Evolutionary conservation across 129 eudicot genomes (phyloP), one percentile per base, ranked within the genome.

Genomic region (Kitagawia praeruptora): DNA sequence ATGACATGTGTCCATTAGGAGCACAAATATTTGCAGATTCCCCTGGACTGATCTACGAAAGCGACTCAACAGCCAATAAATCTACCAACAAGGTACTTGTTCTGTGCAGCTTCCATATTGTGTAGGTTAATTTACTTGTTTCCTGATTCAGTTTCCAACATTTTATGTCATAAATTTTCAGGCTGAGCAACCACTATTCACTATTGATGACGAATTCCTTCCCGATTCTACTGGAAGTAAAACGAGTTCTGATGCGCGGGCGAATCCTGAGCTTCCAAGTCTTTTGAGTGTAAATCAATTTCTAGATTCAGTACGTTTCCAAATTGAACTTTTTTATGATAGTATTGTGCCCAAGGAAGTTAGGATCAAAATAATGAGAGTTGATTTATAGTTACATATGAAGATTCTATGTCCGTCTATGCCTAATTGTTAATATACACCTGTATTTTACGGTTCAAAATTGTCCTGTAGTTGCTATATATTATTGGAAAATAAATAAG

Each of bases 1-100:
- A 91, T 85, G 96, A 91, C 70, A 86, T 81, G 40, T 91, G 93
- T 42, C 96, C 91, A 25, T 77, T 81, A 80, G 89, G 87, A 83
- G 83, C 87, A 38, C 87, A 83, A 47, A 42, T 80, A 74, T 69
- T 81, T 46, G 31, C 34, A 31, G 87, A 83, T 27, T 64, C 80
- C 39, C 84, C 89, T 45, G 82, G 82, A 47, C 54, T 77, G 39
- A 67, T 80, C 69, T 85, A 88, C 77, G 86, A 85, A 37, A 71
- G 54, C 27, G 45, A 69, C 81, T 74, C 73, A 66, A 75, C 39
- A 37, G 87, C 77, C 44, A 83, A 81, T 78, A 85, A 82, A 81
- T 63, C 70, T 63, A 38, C 76, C 48, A 89, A 85, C 79, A 86
- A 78, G 84, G 93, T 87, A 77, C 49, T 53, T 70, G 3, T 16